These are phyloP conservation scores for Besnoitia besnoiti DNA, from an alignment of 169 alveolate genomes.

Conservation along the genomic window DNA sequence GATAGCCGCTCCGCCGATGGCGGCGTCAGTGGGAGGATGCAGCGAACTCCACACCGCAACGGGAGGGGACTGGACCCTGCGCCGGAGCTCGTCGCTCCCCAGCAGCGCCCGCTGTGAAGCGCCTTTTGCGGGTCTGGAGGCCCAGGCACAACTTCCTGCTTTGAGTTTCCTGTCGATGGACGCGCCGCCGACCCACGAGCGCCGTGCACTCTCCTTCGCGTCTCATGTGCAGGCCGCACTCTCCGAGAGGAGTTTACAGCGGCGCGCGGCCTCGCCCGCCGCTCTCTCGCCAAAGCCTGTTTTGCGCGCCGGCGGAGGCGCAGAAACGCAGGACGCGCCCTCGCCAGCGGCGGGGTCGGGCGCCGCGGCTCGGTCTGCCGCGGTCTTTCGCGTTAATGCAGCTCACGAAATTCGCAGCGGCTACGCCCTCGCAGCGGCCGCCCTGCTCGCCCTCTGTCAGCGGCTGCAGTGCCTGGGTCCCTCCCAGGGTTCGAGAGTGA, in stretches of 20 bases:
- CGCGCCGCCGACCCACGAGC: not conserved
- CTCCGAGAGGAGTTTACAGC: no score
- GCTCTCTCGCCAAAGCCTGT: no score
- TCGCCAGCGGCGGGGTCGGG: not conserved
- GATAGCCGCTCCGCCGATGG: no score
- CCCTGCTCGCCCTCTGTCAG: not conserved
- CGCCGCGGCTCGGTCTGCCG: not conserved
- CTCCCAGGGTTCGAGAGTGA: not conserved
- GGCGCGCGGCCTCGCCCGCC: no score
- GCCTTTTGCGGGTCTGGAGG: no score
- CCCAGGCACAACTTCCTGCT: no score
- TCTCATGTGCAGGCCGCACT: not conserved
- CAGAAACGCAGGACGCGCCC: not conserved
- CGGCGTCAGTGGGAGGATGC: no score
- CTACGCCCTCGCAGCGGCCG: not conserved
- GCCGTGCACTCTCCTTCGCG: not conserved
- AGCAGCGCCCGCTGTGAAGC: no score
- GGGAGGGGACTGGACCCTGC: no score
- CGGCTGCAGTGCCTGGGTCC: not conserved
- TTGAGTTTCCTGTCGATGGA: not conserved
- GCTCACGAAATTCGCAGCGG: conserved; percentile 18
- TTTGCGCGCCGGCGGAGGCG: no score
- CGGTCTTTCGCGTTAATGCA: not conserved
- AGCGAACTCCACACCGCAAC: no score
- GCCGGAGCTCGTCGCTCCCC: no score